A percentile compares a stretch with the other conserved stretches of the same genome.
These are phyloP conservation scores for Pelargonium myrrhifolium DNA, from an alignment of 441 rosid species.

Conservation along the genomic window DNA sequence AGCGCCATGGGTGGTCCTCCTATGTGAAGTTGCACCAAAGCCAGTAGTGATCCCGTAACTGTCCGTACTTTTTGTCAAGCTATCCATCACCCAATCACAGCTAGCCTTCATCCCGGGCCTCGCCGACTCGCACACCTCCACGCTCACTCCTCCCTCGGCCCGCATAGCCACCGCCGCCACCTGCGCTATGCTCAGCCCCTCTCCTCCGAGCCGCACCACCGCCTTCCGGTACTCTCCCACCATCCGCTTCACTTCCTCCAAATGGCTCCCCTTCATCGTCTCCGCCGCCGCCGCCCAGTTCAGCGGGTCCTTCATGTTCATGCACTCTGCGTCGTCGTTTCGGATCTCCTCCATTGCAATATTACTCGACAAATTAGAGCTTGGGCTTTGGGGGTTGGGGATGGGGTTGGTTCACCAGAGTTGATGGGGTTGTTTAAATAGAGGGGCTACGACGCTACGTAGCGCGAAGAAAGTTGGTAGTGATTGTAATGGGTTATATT, in stretches of 20 bases:
- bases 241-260: conserved; percentile 66
- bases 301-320: conserved; percentile 32
- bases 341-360: too few species aligned
- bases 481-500: too few species aligned
- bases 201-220: conserved; percentile 53
- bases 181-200: conserved; percentile 55
- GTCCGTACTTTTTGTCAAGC: conserved; percentile 62
- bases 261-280: conserved; percentile 59
- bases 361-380: too few species aligned
- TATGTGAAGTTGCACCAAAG: conserved; percentile 65
- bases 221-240: conserved; percentile 55
- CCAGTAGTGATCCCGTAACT: conserved; percentile 76
- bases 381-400: too few species aligned
- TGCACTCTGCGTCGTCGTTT: too few species aligned
- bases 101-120: conserved; percentile 62
- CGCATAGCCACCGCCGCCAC: conserved; percentile 48
- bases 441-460: too few species aligned
- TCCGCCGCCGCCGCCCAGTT: conserved; percentile 56
- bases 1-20: conserved; percentile 62
- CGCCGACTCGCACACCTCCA: conserved; percentile 54
- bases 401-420: too few species aligned
- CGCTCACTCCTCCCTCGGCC: conserved; percentile 28
- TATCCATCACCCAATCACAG: conserved; percentile 73
- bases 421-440: too few species aligned
- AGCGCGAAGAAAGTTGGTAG: too few species aligned